Evolutionary conservation across 805 yeast genomes (phyloP).

Genomic region (Wickerhamiella slavikovae): DNA sequence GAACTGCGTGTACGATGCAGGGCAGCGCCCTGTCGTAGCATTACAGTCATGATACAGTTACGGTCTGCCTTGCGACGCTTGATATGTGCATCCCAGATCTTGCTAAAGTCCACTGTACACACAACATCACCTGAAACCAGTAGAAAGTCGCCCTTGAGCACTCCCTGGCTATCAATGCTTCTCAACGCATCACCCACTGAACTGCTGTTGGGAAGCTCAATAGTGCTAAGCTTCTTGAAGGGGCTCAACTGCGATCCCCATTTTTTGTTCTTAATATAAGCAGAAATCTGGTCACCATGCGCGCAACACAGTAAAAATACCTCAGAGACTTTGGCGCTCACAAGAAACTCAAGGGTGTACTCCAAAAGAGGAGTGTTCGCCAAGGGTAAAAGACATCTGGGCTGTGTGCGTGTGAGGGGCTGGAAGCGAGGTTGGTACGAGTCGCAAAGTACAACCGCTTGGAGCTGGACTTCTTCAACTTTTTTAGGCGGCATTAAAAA

Average conservation of each 20-base stretch:
- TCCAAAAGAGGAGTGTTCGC: slow-evolving; percentile 89
- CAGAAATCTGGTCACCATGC: slow-evolving; percentile 75
- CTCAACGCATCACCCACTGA: slow-evolving; percentile 97
- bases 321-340: slow-evolving; percentile 75
- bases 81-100: slow-evolving; percentile 54
- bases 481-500: slow-evolving; percentile 9
- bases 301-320: slow-evolving; percentile 78
- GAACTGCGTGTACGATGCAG: slow-evolving; percentile 76
- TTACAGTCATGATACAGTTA: slow-evolving; percentile 90
- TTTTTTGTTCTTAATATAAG: slow-evolving; percentile 39
- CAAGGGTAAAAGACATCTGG: slow-evolving; percentile 79
- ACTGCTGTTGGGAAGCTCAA: slow-evolving; percentile 67
- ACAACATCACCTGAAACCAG: slow-evolving; percentile 88
- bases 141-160: slow-evolving; percentile 76
- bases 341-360: slow-evolving; percentile 84
- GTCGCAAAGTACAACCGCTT: slow-evolving; percentile 88
- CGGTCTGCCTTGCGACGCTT: slow-evolving; percentile 53
- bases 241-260: slow-evolving; percentile 40
- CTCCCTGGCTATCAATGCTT: slow-evolving; percentile 77
- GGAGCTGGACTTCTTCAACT: slow-evolving; percentile 24
- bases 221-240: slow-evolving; percentile 55
- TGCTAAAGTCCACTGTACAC: slow-evolving; percentile 67
- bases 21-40: slow-evolving; percentile 66
- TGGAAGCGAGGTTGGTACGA: slow-evolving; percentile 80
- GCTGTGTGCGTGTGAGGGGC: slow-evolving; percentile 73